These are phyloP conservation scores for Massospora cicadina DNA, from an alignment of 371 early-diverging fungal species.

Conservation along the genomic window DNA sequence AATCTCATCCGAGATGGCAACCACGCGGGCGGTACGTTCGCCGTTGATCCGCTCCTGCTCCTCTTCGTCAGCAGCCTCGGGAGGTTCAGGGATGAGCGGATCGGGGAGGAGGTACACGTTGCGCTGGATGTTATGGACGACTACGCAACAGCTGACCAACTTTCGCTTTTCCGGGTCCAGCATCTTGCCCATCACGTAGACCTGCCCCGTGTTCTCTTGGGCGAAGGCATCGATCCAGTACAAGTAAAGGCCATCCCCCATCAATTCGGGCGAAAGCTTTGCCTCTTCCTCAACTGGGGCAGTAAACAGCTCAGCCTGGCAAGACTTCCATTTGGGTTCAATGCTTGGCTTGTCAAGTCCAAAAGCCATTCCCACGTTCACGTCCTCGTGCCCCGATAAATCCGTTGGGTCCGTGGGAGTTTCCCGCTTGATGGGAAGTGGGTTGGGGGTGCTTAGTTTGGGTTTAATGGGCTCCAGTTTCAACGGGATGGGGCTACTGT, in stretches of 20 bases:
- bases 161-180: not conserved
- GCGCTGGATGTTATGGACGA: constrained; percentile 62
- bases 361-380: not conserved
- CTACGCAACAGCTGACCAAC: constrained; percentile 67
- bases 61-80: not conserved
- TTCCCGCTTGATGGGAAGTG: not conserved
- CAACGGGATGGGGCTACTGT: not conserved
- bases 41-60: not conserved
- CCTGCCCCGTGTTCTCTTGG: constrained; percentile 54
- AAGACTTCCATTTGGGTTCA: constrained; percentile 4
- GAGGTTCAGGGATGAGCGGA: not conserved
- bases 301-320: not conserved
- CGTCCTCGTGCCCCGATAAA: not conserved
- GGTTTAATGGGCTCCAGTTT: not conserved
- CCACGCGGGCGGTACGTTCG: not conserved
- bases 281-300: not conserved
- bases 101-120: constrained; percentile 71
- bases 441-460: not conserved
- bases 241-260: constrained; percentile 34
- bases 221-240: constrained; percentile 78
- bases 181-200: constrained; percentile 82
- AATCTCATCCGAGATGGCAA: constrained; percentile 19
- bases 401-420: not conserved
- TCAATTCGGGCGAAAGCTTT: constrained; percentile 15
- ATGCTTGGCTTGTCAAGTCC: not conserved